Conservation (phyloP, 108 stramenopile species). For the Skeletonema tropicum region DNA sequence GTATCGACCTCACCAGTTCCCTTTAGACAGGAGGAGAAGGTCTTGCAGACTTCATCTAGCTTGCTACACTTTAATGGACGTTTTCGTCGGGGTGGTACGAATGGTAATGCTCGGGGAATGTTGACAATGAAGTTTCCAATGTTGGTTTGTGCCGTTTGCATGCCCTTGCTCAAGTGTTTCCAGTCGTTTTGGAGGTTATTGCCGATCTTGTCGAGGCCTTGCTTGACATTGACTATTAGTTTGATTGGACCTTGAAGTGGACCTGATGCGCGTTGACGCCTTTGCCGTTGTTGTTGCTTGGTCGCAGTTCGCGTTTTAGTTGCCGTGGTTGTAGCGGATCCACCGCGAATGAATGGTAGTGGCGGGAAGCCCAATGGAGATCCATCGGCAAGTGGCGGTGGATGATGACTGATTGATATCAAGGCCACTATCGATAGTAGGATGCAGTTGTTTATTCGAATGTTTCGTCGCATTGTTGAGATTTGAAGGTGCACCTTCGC, state of each 20-base stretch:
- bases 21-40: constrained; percentile 23
- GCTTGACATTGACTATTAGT: constrained; percentile 8
- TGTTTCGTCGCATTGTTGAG: background rate
- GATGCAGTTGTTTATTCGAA: background rate
- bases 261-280: background rate
- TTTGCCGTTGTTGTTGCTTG: constrained; percentile 7
- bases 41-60: constrained; percentile 41
- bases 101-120: constrained; percentile 10
- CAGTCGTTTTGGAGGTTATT: constrained; percentile 22
- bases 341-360: constrained; percentile 40
- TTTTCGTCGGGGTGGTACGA: constrained; percentile 12
- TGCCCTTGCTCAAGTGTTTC: constrained; percentile 4
- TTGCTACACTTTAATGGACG: constrained; percentile 20
- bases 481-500: background rate
- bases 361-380: constrained; percentile 4
- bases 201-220: constrained; percentile 23
- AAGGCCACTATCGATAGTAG: background rate
- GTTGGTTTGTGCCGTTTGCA: background rate
- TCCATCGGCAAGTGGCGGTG: background rate
- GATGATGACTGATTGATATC: background rate
- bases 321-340: constrained; percentile 22
- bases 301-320: constrained; percentile 11
- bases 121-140: constrained; percentile 17
- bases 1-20: constrained; percentile 53
- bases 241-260: constrained; percentile 5